Conservation (phyloP, 2,329 filamentous ascomycete genomes). For the Colletotrichum caudatum region DNA sequence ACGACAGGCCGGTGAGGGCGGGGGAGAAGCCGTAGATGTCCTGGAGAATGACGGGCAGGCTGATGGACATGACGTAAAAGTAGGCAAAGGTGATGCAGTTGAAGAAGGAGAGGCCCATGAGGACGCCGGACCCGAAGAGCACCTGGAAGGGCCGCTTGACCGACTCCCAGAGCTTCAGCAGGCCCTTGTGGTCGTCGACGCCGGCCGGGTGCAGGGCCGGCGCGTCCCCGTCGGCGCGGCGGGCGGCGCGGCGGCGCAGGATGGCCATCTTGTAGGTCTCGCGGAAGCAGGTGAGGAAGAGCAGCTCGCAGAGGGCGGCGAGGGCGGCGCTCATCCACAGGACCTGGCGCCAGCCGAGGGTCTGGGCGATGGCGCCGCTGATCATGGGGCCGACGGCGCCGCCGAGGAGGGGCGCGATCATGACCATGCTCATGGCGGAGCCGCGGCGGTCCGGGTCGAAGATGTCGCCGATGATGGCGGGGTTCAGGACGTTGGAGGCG, state of each 20-base stretch:
- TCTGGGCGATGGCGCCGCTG: constrained; percentile 65
- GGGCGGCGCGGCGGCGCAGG: constrained; percentile 57
- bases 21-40: constrained; percentile 63
- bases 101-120: constrained; percentile 62
- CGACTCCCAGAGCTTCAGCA: constrained; percentile 53
- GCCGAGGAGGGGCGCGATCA: constrained; percentile 68
- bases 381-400: constrained; percentile 69
- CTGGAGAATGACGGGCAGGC: constrained; percentile 63
- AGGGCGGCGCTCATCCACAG: constrained; percentile 63
- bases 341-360: constrained; percentile 65
- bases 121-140: constrained; percentile 62
- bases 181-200: constrained; percentile 44
- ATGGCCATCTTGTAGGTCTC: constrained; percentile 74
- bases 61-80: constrained; percentile 67
- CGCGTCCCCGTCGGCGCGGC: constrained; percentile 49
- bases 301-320: constrained; percentile 61
- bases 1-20: constrained; percentile 63
- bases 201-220: constrained; percentile 27
- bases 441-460: constrained; percentile 69
- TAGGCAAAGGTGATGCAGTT: constrained; percentile 63
- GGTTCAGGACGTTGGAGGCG: constrained; percentile 72
- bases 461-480: constrained; percentile 73
- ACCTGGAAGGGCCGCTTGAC: constrained; percentile 61
- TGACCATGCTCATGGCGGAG: constrained; percentile 67
- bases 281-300: constrained; percentile 64